Percentiles rank a stretch among this genome's conserved stretches.
These are phyloP conservation scores for Aspergillus sp. DNA, from an alignment of 2,329 filamentous ascomycete genomes.

Conservation along the genomic window DNA sequence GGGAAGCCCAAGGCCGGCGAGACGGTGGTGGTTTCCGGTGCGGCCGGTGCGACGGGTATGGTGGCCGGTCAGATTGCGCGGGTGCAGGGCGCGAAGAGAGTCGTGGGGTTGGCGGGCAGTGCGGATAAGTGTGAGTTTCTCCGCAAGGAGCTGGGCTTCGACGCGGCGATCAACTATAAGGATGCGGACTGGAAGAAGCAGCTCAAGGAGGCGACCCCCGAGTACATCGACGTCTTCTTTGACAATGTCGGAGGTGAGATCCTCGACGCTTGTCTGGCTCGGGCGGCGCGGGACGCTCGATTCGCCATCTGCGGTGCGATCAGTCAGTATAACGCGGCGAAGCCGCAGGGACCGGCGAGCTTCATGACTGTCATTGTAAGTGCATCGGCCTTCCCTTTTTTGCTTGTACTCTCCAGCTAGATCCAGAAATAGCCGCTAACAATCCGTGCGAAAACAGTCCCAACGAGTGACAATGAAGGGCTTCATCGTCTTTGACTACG, in stretches of 20 bases:
- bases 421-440: constrained; percentile 13
- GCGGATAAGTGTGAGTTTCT: constrained; percentile 69
- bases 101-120: constrained; percentile 66
- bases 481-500: constrained; percentile 72
- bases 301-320: constrained; percentile 73
- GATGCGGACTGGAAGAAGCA: constrained; percentile 59
- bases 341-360: constrained; percentile 56
- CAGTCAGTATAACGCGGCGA: constrained; percentile 64
- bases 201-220: constrained; percentile 59
- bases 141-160: constrained; percentile 63
- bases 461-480: constrained; percentile 59
- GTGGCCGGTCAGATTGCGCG: constrained; percentile 78
- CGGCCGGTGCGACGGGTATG: constrained; percentile 74
- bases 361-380: constrained; percentile 42
- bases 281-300: constrained; percentile 62
- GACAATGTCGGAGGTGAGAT: constrained; percentile 75
- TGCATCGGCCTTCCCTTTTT: neutral
- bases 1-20: constrained; percentile 68
- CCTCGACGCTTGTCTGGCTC: constrained; percentile 62
- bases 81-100: constrained; percentile 61
- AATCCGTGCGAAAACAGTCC: constrained; percentile 21
- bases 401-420: neutral
- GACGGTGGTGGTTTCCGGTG: constrained; percentile 74
- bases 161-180: constrained; percentile 70
- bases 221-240: constrained; percentile 68